Evolutionary conservation across 148 eudicot genomes (phyloP), one percentile per base, ranked within the genome.

Genomic region (Mesembryanthemum crystallinum): DNA sequence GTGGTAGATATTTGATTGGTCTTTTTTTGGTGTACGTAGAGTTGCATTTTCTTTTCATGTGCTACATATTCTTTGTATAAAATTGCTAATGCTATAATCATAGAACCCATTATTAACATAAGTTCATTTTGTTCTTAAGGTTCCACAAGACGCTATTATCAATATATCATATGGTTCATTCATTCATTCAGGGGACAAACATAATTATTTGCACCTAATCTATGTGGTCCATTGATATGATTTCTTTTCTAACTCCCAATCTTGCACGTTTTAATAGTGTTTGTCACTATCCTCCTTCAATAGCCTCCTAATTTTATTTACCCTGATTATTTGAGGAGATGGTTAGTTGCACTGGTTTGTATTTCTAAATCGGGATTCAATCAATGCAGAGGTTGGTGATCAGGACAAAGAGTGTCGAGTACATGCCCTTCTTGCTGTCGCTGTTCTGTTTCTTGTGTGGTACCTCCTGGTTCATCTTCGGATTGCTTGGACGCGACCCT

Each of bases 341-440:
- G 3, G 73, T n/a, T 72, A 60, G 32, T 39, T 1, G 35, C 30
- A 43, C 29, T 67, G 73, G 70, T 55, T 9, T 30, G 2, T 71
- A 8, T 73, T 66, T 33, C 65, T 39, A 39, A n/a, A 76, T 55
- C 42, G 61, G 43, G 25, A 52, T 77, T 71, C 17, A 29, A 24
- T 42, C 37, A 21, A 35, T 77, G 86, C 81, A 94, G 98, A 90
- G 93, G 57, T 47, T 81, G 81, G 98, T 92, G 83, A 89, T 94
- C 23, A 86, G 77, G 75, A 89, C 97, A 25, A 90, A 89, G 77
- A 94, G 97, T 57, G 96, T 92, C 27, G 98, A 94, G 74, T 90
- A 78, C 86, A 94, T 92, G 98, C 97, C 97, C 7, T 94, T 92
- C 82, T 83, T 94, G 80, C 81, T 94, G 49, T 92, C 97, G 0